These are phyloP conservation scores for Ogataea corticis DNA, from an alignment of 805 yeast species.

Conservation along the genomic window DNA sequence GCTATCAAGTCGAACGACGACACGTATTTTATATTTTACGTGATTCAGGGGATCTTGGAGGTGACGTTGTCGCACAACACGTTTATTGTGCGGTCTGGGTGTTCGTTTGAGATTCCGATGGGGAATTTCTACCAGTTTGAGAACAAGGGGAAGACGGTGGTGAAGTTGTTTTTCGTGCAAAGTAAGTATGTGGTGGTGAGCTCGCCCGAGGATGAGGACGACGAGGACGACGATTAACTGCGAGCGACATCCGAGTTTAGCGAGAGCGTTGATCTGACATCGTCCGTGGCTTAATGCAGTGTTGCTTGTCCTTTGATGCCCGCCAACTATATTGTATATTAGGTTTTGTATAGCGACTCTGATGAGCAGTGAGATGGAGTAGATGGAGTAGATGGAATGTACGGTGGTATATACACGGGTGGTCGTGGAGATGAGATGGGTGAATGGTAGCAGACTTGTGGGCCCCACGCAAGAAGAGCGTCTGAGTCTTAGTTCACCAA, in stretches of 20 bases:
- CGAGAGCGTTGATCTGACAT: too few species aligned
- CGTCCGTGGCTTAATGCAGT: too few species aligned
- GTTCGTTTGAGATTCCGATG: conserved; percentile 80
- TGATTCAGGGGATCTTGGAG: conserved; percentile 67
- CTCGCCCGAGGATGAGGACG: conserved; percentile 25
- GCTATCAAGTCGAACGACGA: conserved; percentile 61
- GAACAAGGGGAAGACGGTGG: conserved; percentile 58
- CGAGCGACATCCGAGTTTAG: too few species aligned
- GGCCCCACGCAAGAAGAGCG: too few species aligned
- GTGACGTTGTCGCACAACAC: conserved; percentile 59
- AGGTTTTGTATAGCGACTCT: background rate
- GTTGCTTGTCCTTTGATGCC: too few species aligned
- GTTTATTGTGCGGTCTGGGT: conserved; percentile 67
- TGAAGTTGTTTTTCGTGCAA: conserved; percentile 76
- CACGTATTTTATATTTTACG: conserved; percentile 72
- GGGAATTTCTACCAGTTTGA: conserved; percentile 69
- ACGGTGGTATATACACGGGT: too few species aligned
- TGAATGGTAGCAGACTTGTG: too few species aligned
- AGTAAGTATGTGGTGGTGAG: conserved; percentile 44
- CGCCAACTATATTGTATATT: conserved; percentile 6
- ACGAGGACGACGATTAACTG: conserved; percentile 22
- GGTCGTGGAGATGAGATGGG: too few species aligned
- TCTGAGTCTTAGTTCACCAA: too few species aligned
- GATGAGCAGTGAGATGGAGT: background rate
- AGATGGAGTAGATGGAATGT: background rate